Evolutionary conservation across 202 grass and related monocot species (phyloP), one percentile per base, ranked within the genome.

Genomic region (Panicum virgatum): DNA sequence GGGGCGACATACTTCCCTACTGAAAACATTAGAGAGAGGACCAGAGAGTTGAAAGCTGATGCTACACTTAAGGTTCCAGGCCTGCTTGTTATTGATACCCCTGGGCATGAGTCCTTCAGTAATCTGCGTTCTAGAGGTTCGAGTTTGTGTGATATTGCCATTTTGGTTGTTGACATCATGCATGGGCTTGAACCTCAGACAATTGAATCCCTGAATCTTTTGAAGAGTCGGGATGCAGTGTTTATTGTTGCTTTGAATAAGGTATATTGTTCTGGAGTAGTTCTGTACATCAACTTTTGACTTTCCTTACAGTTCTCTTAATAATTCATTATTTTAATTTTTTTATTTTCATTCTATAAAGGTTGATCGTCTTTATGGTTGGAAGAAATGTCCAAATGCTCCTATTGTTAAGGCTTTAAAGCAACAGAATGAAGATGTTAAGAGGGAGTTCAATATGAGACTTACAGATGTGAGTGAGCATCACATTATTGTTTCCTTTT

Each of bases 1-100:
- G 92, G 95, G 13, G 95, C 95, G 2, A 95, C 95, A 5, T 94
- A 98, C 88, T 94, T 98, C 82, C 95, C 92, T 53, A 92, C 90
- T 52, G 96, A 98, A 85, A 98, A 98, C 66, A 98, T 98, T 80
- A 95, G 96, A 81, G 96, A 98, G 82, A 98, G 96, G 86, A 98
- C 96, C 29, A 94, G 65, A 69, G 88, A 93, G 85, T 72, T 98
- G 64, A 98, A 98, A 89, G 92, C 90, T 53, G 92, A 98, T 91
- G 90, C 95, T 43, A 94, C 88, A 62, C 84, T 98, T 15, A 94
- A 98, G 85, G 92, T 95, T 83, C 95, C 95, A 75, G 95, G 95
- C 32, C 83, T 95, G 74, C 90, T 98, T 87, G 95, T 98, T 65
- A 98, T 98, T 82, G 95, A 98, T 83, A 98, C 95, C 68, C 95